Base-by-base conservation (phyloP, 2,329 filamentous ascomycete genomes). In the Xylariaceae sp. region DNA sequence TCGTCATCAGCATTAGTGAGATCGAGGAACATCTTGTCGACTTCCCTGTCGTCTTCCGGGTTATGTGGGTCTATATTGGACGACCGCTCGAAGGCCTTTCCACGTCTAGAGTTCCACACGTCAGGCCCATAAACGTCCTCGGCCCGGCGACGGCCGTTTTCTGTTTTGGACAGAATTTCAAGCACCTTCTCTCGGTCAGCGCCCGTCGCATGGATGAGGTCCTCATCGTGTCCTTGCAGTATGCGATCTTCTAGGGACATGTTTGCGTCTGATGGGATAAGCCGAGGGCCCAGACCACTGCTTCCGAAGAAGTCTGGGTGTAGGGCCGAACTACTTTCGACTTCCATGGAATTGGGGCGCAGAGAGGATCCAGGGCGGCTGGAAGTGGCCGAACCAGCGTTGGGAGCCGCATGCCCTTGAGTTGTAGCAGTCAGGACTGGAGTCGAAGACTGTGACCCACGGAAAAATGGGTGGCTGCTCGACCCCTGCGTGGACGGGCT, bases 1-100 rank as follows among this genome's bases (percentile, higher is more conserved):
- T 67, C 48, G 6, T 50, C 63, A 9, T 74, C 69, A 12, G 70
- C 65, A 41, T 76, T 73, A 3, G 71, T 74, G 47, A 77, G 65
- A 30, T 76, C 73, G 31, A 69, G 64, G 52, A 76, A 76, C 70
- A 77, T 75, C 47, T 68, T 69, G 40, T 74, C 70, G 3, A 73
- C 70, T 17, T 69, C 71, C 30, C 64, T 65, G 16, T 66, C 65
- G 23, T 66, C 64, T 13, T 71, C 70, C 24, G 69, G 67, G 4
- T 61, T 56, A 2, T 47, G 51, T 14, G 46, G 50, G 5, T 48
- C 43, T 9, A 48, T 38, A 14, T 43, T 51, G 12, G 43, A 42
- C 34, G 47, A 40, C 34, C 43, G 42, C 26, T 33, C 34, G 24
- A 56, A 52, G 17, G 40, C 26, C 29, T 50, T 51, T 32, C 50